phyloP scores from a whole-genome alignment of 768 basidiomycete genomes.

The Amanita pseudoporphyria region DNA sequence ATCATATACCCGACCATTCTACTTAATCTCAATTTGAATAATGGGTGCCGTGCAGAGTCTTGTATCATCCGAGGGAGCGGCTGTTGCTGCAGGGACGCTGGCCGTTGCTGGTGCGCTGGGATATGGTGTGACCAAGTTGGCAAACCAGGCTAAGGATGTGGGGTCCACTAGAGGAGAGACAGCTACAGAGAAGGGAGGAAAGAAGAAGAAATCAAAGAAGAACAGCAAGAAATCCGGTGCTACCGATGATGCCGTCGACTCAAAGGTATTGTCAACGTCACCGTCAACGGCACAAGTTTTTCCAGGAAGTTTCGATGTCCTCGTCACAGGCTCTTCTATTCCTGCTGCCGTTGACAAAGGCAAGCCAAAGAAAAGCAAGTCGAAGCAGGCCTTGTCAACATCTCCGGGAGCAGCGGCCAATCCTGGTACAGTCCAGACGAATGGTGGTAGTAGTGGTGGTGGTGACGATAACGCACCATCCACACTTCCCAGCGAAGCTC shows the following conservation, averaged over 20 bases:
- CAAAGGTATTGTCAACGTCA: background rate
- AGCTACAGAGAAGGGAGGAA: slow-evolving; percentile 14
- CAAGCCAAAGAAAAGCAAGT: background rate
- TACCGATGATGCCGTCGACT: slow-evolving; percentile 9
- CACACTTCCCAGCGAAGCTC: slow-evolving; percentile 2
- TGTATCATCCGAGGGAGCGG: slow-evolving; percentile 26
- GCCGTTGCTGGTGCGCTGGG: slow-evolving; percentile 33
- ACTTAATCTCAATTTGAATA: background rate
- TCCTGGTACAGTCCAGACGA: background rate
- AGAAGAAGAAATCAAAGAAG: slow-evolving; percentile 11
- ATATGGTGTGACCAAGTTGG: slow-evolving; percentile 23
- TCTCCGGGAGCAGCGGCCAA: background rate
- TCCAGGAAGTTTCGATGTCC: background rate
- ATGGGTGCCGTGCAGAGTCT: slow-evolving; percentile 42
- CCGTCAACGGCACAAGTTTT: background rate
- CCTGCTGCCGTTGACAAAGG: background rate
- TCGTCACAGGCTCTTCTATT: no score
- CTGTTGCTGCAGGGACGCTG: slow-evolving; percentile 19
- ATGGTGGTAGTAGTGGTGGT: background rate
- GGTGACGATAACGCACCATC: background rate
- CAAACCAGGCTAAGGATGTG: slow-evolving; percentile 11
- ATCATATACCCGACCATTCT: no score
- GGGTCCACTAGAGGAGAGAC: slow-evolving; percentile 13
- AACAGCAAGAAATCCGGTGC: slow-evolving; percentile 8
- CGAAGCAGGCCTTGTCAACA: background rate